A percentile compares a stretch with the other conserved stretches of the same genome.
These are phyloP conservation scores for Orychophragmus violaceus DNA, from an alignment of 345 rosid genomes.

Conservation along the genomic window DNA sequence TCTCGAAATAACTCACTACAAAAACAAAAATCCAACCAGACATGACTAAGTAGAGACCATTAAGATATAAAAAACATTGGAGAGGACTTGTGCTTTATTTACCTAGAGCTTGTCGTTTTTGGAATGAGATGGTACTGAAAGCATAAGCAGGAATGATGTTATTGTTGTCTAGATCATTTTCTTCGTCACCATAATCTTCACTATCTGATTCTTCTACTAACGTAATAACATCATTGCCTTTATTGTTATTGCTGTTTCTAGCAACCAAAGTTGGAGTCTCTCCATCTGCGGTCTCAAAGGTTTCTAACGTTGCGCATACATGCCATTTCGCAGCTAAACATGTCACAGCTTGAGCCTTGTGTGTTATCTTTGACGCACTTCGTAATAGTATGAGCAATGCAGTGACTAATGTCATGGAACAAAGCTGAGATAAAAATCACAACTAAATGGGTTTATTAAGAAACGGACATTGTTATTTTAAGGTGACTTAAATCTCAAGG, in stretches of 20 bases:
- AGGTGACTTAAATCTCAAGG: too few relatives aligned
- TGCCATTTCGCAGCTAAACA: constrained; percentile 97
- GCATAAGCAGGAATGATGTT: constrained; percentile 62
- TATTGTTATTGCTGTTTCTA: constrained; percentile 4
- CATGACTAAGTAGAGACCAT: not conserved
- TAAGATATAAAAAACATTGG: not conserved
- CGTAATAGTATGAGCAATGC: constrained; percentile 62
- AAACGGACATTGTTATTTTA: not conserved
- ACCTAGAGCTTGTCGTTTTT: constrained; percentile 94
- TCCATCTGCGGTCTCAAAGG: constrained; percentile 52
- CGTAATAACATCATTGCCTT: constrained; percentile 13
- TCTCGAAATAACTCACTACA: constrained; percentile 88
- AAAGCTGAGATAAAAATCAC: constrained; percentile 40
- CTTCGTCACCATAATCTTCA: constrained; percentile 67
- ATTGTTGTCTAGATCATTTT: constrained; percentile 71
- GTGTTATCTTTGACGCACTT: constrained; percentile 87
- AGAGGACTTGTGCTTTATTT: not conserved
- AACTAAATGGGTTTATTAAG: not conserved
- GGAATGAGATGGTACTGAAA: constrained; percentile 72
- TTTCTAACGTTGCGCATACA: constrained; percentile 70
- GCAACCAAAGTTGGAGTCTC: constrained; percentile 54
- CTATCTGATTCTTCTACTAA: constrained; percentile 39
- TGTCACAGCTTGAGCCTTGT: constrained; percentile 84
- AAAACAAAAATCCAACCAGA: not conserved
- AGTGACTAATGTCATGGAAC: constrained; percentile 71